A percentile compares a stretch with the other conserved stretches of the same genome.
These are phyloP conservation scores for Cryphonectria japonica DNA, from an alignment of 2,329 filamentous ascomycete genomes.

Conservation along the genomic window DNA sequence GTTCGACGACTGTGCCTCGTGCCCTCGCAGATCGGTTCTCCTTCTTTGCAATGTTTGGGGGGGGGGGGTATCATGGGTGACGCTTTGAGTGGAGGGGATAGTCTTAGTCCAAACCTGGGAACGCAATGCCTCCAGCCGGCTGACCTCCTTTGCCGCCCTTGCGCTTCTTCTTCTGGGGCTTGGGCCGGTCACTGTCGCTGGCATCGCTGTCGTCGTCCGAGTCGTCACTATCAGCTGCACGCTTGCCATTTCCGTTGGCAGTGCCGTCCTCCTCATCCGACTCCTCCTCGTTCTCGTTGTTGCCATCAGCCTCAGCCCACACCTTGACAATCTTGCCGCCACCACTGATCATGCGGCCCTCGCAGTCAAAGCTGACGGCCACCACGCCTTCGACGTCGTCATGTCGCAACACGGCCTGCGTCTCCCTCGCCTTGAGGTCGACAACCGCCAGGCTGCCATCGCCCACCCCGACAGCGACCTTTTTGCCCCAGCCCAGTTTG, in stretches of 20 bases:
- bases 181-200: slow-evolving; percentile 48
- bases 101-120: slow-evolving; percentile 27
- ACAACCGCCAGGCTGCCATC: slow-evolving; percentile 81
- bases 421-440: slow-evolving; percentile 72
- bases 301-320: slow-evolving; percentile 73
- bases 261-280: slow-evolving; percentile 51
- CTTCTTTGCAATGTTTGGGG: background rate
- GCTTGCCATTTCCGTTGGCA: slow-evolving; percentile 47
- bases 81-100: background rate
- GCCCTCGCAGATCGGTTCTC: background rate
- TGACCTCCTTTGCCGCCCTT: slow-evolving; percentile 45
- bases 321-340: slow-evolving; percentile 87
- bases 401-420: slow-evolving; percentile 71
- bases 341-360: slow-evolving; percentile 85
- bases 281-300: slow-evolving; percentile 50
- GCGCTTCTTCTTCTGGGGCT: slow-evolving; percentile 46
- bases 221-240: slow-evolving; percentile 51
- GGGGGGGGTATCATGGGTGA: slow-evolving; percentile 28
- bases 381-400: slow-evolving; percentile 88
- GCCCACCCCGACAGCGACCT: slow-evolving; percentile 78
- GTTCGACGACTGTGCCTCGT: background rate
- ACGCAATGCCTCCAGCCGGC: slow-evolving; percentile 28
- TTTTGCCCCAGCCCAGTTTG: slow-evolving; percentile 68
- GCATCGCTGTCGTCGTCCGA: slow-evolving; percentile 51
- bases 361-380: slow-evolving; percentile 80